A percentile compares a stretch with the other conserved stretches of the same genome.
Conservation (phyloP, 495 filamentous ascomycete genomes). For the Xylaria cubensis region DNA sequence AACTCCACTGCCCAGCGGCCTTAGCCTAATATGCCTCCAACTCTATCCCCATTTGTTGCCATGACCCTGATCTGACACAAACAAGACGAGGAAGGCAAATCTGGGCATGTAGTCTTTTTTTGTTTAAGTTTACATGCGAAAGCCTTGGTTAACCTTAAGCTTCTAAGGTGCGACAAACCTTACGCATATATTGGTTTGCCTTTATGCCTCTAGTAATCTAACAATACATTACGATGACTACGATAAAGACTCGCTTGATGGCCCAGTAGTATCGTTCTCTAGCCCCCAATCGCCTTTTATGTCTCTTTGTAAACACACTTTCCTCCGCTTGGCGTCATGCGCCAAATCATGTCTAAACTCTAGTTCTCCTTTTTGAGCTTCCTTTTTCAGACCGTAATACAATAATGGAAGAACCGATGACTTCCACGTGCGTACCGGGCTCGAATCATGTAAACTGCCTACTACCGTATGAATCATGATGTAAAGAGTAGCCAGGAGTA, state of each 20-base stretch:
- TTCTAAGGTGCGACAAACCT: too few species aligned
- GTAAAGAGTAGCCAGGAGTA: not conserved
- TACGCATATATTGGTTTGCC: too few species aligned
- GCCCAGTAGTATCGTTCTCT: not conserved
- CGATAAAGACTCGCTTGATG: not conserved
- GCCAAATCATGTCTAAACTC: not conserved
- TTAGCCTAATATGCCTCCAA: too few species aligned
- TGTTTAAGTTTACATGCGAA: too few species aligned
- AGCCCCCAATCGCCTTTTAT: not conserved
- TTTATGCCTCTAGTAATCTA: too few species aligned
- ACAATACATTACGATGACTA: too few species aligned
- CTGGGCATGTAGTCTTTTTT: too few species aligned
- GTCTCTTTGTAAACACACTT: not conserved
- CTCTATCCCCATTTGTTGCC: too few species aligned
- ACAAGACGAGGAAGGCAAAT: too few species aligned
- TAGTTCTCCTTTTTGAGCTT: not conserved
- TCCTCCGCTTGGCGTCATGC: not conserved
- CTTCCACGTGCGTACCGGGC: not conserved
- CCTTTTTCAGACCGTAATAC: not conserved
- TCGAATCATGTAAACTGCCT: not conserved
- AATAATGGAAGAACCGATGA: not conserved
- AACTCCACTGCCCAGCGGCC: not conserved
- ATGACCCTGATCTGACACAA: too few species aligned
- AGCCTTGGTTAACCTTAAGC: too few species aligned
- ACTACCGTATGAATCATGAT: not conserved